Evolutionary conservation across 2,329 filamentous ascomycete species (phyloP), one percentile per base, ranked within the genome.

Genomic region (Cytospora paraplurivora): DNA sequence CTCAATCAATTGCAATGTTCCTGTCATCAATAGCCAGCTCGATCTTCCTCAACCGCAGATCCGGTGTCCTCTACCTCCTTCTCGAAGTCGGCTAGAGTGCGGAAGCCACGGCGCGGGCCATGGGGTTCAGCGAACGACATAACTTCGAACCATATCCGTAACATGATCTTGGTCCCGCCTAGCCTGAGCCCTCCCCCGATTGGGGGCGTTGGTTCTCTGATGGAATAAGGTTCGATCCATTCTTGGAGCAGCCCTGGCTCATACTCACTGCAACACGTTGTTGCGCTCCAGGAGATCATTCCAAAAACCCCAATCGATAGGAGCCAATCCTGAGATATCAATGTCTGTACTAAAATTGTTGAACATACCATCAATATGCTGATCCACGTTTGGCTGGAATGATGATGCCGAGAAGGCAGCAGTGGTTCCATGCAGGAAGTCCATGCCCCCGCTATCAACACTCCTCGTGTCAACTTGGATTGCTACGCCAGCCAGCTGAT

Each of bases 231-330:
- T 4, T 15, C 35, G 35, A 56, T 4, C n/a, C 35, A 6, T 32
- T 37, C 21, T 13, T 27, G 10, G 17, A 19, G 13, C 4, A 5
- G 10, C 34, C 49, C 37, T 17, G n/a, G 11, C 17, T 15, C 38
- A 3, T 15, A 35, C 11, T 65, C 35, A 67, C 19, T 62, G 60
- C 12, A 67, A 44, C 1, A 65, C 62, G 13, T 66, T 67, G 19
- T 67, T 65, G 15, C 63, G 63, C 34, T 65, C 62, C 7, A 67
- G n/a, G 35, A 67, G 53, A 35, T 56, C 63, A 33, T 67, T 59
- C 65, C 65, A 67, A 7, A 63, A 65, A 19, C 55, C 62, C 65
- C 65, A 67, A 32, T 67, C 58, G 27, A 67, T 60, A 13, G 63
- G 62, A 1, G 50, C 62, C 58, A 58, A 64, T 4, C 63, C 65